Base-by-base conservation (phyloP, 176 grass and related monocot genomes). In the Cenchrus purpureus region DNA sequence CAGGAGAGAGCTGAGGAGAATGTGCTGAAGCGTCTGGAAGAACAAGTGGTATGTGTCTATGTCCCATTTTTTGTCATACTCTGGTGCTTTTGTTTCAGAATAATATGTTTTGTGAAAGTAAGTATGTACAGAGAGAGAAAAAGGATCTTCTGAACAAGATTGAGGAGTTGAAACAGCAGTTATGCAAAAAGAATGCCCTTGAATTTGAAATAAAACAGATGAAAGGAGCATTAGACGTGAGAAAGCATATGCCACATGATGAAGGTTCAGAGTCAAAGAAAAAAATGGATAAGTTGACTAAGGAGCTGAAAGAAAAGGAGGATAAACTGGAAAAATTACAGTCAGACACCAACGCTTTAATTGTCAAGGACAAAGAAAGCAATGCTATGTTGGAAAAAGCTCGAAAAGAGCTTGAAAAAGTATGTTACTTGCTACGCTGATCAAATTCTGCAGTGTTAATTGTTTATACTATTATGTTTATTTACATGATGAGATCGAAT, bases 301-400 rank as follows among this genome's bases (percentile, higher is more conserved):
- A 82, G 31, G 77, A 90, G 15, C 52, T 86, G 32, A 75, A 81
- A 82, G 78, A 82, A 63, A 90, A 90, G 60, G 77, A 77, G 20
- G 83, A 90, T 44, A 71, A 90, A 42, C 40, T 90, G 32, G 88
- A 61, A 1, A 17, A 65, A 28, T 82, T 88, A 85, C 82, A 88
- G 57, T 78, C 88, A 25, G 60, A 73, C 19, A 90, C 87, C 51
- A 85, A 90, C 69, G 45, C 71, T 67, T 66, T 93, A 5, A 55
- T 88, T 19, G 32, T 88, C 20, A 90, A 88, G 74, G 84, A 90
- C 65, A 45, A 62, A 2, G 73, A 69, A 67, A 83, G 84, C 71
- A 86, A 87, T 20, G 64, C 74, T 58, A 89, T 60, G 53, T 71
- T 62, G 28, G 2, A 10, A 51, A 11, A 51, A 51, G 49, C 49